Percentiles rank a stretch among this genome's conserved stretches.
Evolutionary conservation across 2,329 filamentous ascomycete species (phyloP).

Genomic region (Ambrosiella beaveri): DNA sequence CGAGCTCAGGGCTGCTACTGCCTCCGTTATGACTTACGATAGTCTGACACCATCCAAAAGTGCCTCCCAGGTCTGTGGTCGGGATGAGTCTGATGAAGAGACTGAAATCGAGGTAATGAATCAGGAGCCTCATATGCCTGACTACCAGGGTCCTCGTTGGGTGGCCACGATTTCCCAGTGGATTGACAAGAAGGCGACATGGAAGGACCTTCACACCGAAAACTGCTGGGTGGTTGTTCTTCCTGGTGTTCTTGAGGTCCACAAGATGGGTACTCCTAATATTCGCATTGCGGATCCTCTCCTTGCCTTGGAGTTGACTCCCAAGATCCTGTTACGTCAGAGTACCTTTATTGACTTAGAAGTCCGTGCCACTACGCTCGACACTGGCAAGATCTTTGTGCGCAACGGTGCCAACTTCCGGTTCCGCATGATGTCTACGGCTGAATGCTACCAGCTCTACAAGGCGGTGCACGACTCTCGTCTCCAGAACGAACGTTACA

Average conservation of each 20-base stretch:
- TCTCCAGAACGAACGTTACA: constrained; percentile 85
- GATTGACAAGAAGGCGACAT: constrained; percentile 40
- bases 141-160: constrained; percentile 28
- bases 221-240: constrained; percentile 38
- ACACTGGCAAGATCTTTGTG: constrained; percentile 47
- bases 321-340: constrained; percentile 73
- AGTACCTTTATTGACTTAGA: constrained; percentile 89
- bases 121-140: constrained; percentile 14
- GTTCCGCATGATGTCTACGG: constrained; percentile 62
- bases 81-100: constrained; percentile 4
- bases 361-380: constrained; percentile 69
- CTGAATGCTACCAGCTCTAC: constrained; percentile 71
- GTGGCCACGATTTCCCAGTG: constrained; percentile 43
- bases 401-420: constrained; percentile 63
- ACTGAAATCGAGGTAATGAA: neutral
- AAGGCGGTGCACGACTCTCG: constrained; percentile 73
- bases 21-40: constrained; percentile 31
- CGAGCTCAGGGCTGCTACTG: constrained; percentile 15
- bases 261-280: constrained; percentile 23
- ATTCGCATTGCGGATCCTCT: constrained; percentile 28
- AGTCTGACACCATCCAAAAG: constrained; percentile 68
- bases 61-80: constrained; percentile 51
- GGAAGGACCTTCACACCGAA: constrained; percentile 39
- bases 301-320: constrained; percentile 70
- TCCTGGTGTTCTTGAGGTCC: constrained; percentile 42